A percentile compares a stretch with the other conserved stretches of the same genome.
These are phyloP conservation scores for Fusarium ambrosium DNA, from an alignment of 2,329 filamentous ascomycete species.

Conservation along the genomic window DNA sequence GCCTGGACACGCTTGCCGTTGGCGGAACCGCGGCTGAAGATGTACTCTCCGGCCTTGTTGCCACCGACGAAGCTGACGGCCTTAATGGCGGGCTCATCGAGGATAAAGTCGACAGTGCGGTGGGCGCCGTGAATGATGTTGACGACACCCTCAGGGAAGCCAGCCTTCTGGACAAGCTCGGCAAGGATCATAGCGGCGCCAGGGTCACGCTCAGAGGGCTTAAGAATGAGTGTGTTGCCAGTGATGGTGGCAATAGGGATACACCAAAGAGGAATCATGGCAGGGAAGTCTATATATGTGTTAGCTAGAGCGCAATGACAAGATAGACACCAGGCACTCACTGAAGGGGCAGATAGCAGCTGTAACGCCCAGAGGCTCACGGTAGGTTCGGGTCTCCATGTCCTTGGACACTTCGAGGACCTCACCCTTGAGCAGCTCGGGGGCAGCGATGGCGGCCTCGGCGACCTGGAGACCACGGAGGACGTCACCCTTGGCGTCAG, in stretches of 20 bases:
- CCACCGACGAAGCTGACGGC: conserved; percentile 88
- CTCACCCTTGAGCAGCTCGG: conserved; percentile 86
- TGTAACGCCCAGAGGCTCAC: conserved; percentile 84
- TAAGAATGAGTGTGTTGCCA: conserved; percentile 86
- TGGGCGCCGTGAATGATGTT: conserved; percentile 87
- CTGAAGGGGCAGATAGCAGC: conserved; percentile 91
- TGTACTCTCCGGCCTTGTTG: conserved; percentile 92
- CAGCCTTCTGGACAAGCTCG: conserved; percentile 83
- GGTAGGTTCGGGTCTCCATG: conserved; percentile 89
- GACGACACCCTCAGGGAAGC: conserved; percentile 84
- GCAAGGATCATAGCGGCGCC: conserved; percentile 88
- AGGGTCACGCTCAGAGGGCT: conserved; percentile 88
- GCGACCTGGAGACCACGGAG: conserved; percentile 87
- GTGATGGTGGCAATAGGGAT: conserved; percentile 88
- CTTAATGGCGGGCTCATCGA: conserved; percentile 88
- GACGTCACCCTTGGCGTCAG: conserved; percentile 85
- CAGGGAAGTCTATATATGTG: conserved; percentile 79
- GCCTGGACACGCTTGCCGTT: conserved; percentile 92
- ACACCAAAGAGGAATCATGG: conserved; percentile 94
- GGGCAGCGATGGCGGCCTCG: conserved; percentile 84
- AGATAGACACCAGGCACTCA: conserved; percentile 57
- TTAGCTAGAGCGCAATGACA: conserved; percentile 18
- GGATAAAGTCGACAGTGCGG: conserved; percentile 86
- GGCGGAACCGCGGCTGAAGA: conserved; percentile 81
- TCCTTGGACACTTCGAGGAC: conserved; percentile 88